These are phyloP conservation scores for Ballota nigra DNA, from an alignment of 257 asterid genomes.

Conservation along the genomic window DNA sequence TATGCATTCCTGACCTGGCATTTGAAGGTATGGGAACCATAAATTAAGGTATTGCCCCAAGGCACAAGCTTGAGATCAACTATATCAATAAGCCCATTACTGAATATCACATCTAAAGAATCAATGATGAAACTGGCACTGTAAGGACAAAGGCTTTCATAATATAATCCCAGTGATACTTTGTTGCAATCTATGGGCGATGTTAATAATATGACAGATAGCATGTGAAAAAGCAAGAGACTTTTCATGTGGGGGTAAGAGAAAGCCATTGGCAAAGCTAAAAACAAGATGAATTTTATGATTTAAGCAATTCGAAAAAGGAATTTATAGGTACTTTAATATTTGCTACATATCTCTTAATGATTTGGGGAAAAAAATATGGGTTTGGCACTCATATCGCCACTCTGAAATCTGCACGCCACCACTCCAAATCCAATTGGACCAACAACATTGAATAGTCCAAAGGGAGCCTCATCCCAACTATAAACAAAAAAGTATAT, in stretches of 20 bases:
- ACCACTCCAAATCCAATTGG: constrained; percentile 29
- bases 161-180: constrained; percentile 35
- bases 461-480: neutral
- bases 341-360: neutral
- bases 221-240: constrained; percentile 25
- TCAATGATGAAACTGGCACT: constrained; percentile 39
- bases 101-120: constrained; percentile 32
- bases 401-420: constrained; percentile 24
- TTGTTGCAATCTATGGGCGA: constrained; percentile 27
- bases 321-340: neutral
- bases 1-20: constrained; percentile 35
- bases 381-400: constrained; percentile 18
- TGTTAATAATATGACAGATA: constrained; percentile 7
- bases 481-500: neutral
- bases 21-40: constrained; percentile 20
- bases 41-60: constrained; percentile 50
- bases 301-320: neutral
- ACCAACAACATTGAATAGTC: constrained; percentile 31
- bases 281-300: neutral
- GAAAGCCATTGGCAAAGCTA: constrained; percentile 24
- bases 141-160: constrained; percentile 41
- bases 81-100: constrained; percentile 32
- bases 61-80: constrained; percentile 46
- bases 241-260: constrained; percentile 16
- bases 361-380: neutral